Evolutionary conservation across 495 filamentous ascomycete species (phyloP).

Genomic region (Hyaloscypha hepaticicola): DNA sequence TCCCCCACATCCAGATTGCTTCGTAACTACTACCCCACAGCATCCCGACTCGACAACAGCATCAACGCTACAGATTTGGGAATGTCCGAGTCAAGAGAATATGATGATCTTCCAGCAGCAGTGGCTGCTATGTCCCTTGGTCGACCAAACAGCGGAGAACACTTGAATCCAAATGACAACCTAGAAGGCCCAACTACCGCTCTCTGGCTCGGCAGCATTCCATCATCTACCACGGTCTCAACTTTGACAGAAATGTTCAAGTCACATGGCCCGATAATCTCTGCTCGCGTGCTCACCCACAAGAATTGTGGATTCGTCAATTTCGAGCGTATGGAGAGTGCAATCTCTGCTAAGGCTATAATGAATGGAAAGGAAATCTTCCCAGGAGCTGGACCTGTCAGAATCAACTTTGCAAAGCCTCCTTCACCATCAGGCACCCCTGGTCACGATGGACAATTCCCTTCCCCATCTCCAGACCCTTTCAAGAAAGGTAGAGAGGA

Average conservation of each 20-base stretch:
- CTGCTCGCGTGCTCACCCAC: constrained; percentile 90
- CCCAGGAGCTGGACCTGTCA: constrained; percentile 89
- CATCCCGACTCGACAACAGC: constrained; percentile 80
- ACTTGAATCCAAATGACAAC: constrained; percentile 66
- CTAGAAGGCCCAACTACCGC: constrained; percentile 90
- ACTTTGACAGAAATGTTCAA: constrained; percentile 92
- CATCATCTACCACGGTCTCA: constrained; percentile 92
- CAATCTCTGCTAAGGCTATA: constrained; percentile 78
- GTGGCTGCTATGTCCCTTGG: constrained; percentile 76
- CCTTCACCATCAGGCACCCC: constrained; percentile 85
- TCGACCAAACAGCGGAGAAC: constrained; percentile 55
- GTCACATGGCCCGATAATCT: constrained; percentile 85
- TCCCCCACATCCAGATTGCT: constrained; percentile 72
- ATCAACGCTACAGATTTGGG: constrained; percentile 78
- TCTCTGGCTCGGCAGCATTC: constrained; percentile 96
- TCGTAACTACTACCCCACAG: constrained; percentile 74
- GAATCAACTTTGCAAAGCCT: constrained; percentile 96
- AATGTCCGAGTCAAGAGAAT: constrained; percentile 69
- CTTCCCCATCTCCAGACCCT: constrained; percentile 94
- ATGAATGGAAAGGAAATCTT: constrained; percentile 98
- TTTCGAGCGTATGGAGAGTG: constrained; percentile 86
- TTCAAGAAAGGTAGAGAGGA: constrained; percentile 55
- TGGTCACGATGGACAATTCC: constrained; percentile 75
- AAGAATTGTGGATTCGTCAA: constrained; percentile 99
- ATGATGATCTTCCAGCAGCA: constrained; percentile 68